A percentile compares a stretch with the other conserved stretches of the same genome.
Conservation (phyloP, 345 rosid genomes). For the Sisymbrium irio region DNA sequence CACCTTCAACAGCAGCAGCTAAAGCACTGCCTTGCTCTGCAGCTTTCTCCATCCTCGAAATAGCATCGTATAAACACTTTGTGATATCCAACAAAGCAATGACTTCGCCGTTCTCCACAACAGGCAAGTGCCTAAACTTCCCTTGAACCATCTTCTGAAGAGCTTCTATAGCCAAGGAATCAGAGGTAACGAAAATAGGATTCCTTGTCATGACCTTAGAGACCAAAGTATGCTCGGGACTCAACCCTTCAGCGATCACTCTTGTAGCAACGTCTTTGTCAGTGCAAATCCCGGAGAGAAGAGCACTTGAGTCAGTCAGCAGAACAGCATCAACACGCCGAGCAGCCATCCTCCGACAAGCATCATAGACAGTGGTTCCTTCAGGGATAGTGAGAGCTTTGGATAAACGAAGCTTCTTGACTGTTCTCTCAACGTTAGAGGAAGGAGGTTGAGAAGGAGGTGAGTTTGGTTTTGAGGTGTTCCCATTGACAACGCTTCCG, state of each 20-base stretch:
- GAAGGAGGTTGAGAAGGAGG: constrained; percentile 55
- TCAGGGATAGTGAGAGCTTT: constrained; percentile 97
- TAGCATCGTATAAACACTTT: constrained; percentile 94
- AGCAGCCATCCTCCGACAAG: constrained; percentile 92
- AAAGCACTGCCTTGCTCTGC: constrained; percentile 98
- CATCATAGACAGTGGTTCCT: constrained; percentile 83
- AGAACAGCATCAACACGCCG: constrained; percentile 89
- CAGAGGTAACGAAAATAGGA: constrained; percentile 85
- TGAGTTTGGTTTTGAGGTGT: constrained; percentile 63
- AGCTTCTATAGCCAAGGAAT: constrained; percentile 87
- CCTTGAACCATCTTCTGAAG: constrained; percentile 99
- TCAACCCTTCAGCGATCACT: constrained; percentile 93
- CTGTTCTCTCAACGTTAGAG: constrained; percentile 71
- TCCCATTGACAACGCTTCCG: constrained; percentile 48
- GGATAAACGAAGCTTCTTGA: constrained; percentile 80
- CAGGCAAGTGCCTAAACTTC: constrained; percentile 96
- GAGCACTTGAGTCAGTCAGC: constrained; percentile 84
- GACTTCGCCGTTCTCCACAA: constrained; percentile 98
- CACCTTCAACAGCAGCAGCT: constrained; percentile 99
- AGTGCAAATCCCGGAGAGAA: constrained; percentile 88
- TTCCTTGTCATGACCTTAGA: constrained; percentile 92
- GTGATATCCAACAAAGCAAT: constrained; percentile 95
- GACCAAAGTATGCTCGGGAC: constrained; percentile 83
- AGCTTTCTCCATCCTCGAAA: constrained; percentile 96
- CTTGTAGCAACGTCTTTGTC: constrained; percentile 85